Base-by-base conservation (phyloP, 192 early-diverging fungal genomes). In the Backusella tarrabulga region DNA sequence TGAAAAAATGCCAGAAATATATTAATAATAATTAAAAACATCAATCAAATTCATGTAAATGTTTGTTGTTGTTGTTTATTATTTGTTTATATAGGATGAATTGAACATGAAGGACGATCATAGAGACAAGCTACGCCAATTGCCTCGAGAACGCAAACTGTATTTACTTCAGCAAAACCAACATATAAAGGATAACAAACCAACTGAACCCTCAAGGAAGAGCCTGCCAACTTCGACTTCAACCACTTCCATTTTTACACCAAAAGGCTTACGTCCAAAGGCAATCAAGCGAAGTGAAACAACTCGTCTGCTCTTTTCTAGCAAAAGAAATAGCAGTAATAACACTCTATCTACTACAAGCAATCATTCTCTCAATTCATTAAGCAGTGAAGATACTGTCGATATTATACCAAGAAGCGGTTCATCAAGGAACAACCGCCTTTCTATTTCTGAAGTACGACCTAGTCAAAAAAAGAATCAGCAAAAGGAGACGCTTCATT, bases 41-140 rank as follows among this genome's bases (percentile, higher is more conserved):
- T 63, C 34, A 23, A 14, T 63, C 34, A 23, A 66, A 29, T 70
- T 71, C 56, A 41, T 40, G 23, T 56, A 26, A 19, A 5, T 69
- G 35, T 29, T 38, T 73, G 6, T n/a, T 56, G 21, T n/a, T 56
- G 21, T 32, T 32, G 2, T 32, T 32, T 32, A 17, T 63, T 29
- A 40, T 40, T 63, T 63, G 29, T 44, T 44, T 63, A 29, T 12
- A 15, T 75, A 87, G 86, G 81, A 79, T 60, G 83, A 87, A 52
- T 76, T 87, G 11, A 80, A 85, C 36, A 87, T 84, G 76, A 87
- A 85, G 60, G 80, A 83, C 21, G 73, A 34, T 9, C 71, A 83
- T 4, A 76, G 81, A 40, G 80, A 80, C 15, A 82, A 78, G 19
- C 76, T 83, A 69, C 83, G 80, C 67, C 78, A 85, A 36, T 71